Evolutionary conservation across 140 eudicot genomes (phyloP).

Genomic region (Flaveria floridana): DNA sequence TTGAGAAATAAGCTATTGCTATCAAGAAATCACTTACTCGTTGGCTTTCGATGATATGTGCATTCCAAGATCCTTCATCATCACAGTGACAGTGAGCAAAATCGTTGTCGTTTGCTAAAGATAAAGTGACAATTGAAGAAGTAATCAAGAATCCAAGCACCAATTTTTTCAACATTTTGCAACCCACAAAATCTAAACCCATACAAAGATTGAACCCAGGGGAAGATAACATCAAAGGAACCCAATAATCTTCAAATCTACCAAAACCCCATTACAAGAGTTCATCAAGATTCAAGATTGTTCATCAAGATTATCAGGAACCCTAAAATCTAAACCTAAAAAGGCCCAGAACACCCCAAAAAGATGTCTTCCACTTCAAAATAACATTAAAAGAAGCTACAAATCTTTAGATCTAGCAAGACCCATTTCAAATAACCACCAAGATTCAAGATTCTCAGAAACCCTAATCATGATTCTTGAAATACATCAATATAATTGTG

Average conservation of each 20-base stretch:
- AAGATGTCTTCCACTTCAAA: background rate
- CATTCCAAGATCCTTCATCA: constrained; percentile 71
- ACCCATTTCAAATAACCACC: constrained; percentile 24
- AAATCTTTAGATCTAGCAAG: constrained; percentile 32
- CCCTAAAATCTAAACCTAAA: background rate
- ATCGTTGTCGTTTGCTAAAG: constrained; percentile 40
- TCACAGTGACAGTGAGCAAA: constrained; percentile 70
- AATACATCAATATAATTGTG: too few species aligned
- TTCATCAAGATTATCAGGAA: constrained; percentile 2
- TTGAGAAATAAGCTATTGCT: constrained; percentile 85
- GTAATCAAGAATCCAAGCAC: constrained; percentile 33
- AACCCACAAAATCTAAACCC: constrained; percentile 28
- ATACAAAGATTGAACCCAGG: constrained; percentile 20
- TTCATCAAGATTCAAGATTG: constrained; percentile 18
- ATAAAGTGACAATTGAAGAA: constrained; percentile 30
- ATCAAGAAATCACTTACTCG: constrained; percentile 82
- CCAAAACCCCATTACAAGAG: constrained; percentile 27
- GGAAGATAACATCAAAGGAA: constrained; percentile 25
- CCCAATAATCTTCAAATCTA: constrained; percentile 22
- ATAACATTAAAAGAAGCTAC: constrained; percentile 9
- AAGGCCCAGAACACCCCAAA: constrained; percentile 10
- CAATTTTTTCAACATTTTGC: constrained; percentile 41
- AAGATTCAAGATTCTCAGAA: constrained; percentile 20
- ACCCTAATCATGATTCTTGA: constrained; percentile 19
- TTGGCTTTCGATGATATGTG: constrained; percentile 68